Base-by-base conservation (phyloP, 2,329 filamentous ascomycete genomes). In the Talaromyces pinophilus region DNA sequence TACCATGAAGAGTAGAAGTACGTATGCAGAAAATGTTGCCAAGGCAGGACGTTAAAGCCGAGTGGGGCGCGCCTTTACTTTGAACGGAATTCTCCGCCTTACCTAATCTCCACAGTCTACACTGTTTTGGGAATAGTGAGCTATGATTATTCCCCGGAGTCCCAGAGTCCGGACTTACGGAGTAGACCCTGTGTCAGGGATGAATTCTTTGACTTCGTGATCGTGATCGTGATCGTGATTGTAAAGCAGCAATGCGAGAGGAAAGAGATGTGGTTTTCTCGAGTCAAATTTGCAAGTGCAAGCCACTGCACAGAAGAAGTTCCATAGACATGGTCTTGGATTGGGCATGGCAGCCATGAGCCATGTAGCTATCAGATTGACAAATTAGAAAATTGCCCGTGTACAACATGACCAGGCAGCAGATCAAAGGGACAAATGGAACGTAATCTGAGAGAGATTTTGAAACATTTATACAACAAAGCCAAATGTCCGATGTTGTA, bases 311-410 rank as follows among this genome's bases (percentile, higher is more conserved):
- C n/a, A 57, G n/a, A 35, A 11, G 3, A 38, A 15, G 8, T 38
- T 19, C 52, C 52, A 38, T 19, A 22, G 28, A n/a, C 13, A 35
- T 35, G 52, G n/a, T 38, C 11, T 15, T 22, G 52, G n/a, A 38
- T 22, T 25, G 54, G 19, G 19, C 54, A 57, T 57, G 54, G 54
- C 54, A 57, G 19, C 54, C 33, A 57, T n/a, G 19, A 40, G 54
- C 54, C 25, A 25, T 38, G n/a, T 15, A 22, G 11, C 19, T 5
- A 25, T 57, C 33, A 25, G 52, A 57, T 38, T 22, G 33, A 25
- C 54, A 40, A 57, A 57, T 25, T 15, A 57, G 54, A 40, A 25
- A 57, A 57, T 25, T 57, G n/a, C 3, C 54, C 33, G 30, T 57
- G 54, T 57, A 15, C 33, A 3, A 57, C 54, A 57, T 38, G 33